Percentiles rank a stretch among this genome's conserved stretches.
These are phyloP conservation scores for Paragyromitra xinjiangensis DNA, from an alignment of 495 filamentous ascomycete genomes.

Conservation along the genomic window DNA sequence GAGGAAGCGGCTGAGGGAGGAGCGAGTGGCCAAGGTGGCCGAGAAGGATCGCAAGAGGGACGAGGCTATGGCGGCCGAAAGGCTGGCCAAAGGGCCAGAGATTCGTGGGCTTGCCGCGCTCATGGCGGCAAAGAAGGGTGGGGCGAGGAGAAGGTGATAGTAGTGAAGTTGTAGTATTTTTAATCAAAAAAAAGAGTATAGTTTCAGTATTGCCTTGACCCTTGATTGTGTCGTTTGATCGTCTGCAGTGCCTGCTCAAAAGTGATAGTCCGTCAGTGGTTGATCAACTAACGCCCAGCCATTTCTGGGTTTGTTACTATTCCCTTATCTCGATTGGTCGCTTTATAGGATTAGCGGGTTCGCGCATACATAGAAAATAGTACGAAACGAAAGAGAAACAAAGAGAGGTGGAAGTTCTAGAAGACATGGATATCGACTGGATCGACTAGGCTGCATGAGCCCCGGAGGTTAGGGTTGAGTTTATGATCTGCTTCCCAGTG, in stretches of 20 bases:
- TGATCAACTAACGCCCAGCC: not conserved
- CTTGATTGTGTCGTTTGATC: not conserved
- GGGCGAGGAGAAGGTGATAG: not conserved
- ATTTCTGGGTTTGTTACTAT: slow-evolving; percentile 16
- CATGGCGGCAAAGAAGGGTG: not conserved
- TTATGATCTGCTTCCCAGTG: not conserved
- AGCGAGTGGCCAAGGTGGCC: not conserved
- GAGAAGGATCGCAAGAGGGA: not conserved
- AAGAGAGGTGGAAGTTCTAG: not conserved
- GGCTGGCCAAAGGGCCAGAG: not conserved
- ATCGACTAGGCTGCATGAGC: not conserved
- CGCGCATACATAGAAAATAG: not conserved
- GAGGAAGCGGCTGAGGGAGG: not conserved
- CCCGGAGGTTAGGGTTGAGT: not conserved
- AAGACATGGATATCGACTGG: not conserved
- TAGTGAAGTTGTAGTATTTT: not conserved
- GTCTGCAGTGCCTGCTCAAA: not conserved
- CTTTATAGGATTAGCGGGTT: not conserved
- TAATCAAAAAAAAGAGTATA: no score
- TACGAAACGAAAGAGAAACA: not conserved
- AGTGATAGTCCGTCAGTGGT: not conserved
- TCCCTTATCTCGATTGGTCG: not conserved
- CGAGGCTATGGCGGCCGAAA: not conserved
- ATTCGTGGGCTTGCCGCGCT: not conserved
- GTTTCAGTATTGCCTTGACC: no score